Base-by-base conservation (phyloP, 2,329 filamentous ascomycete species). In the Colletotrichum falcatum region DNA sequence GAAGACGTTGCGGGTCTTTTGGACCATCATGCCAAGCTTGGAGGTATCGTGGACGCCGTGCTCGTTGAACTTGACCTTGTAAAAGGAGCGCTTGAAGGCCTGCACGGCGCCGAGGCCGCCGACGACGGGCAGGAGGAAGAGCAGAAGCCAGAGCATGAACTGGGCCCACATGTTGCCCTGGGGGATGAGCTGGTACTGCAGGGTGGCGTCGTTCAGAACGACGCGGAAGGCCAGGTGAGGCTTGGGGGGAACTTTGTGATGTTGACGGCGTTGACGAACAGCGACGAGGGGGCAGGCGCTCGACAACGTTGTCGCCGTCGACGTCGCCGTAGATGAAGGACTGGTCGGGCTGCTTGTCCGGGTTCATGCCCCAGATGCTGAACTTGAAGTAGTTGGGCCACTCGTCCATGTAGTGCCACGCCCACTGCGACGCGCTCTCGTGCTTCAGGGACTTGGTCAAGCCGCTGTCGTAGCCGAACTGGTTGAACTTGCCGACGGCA, bases 361-460 rank as follows among this genome's bases (percentile, higher is more conserved):
- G 85, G 74, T 91, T 89, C 77, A 91, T 88, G 62, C 90, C 90
- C 90, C 90, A 92, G 9, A 90, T 83, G 73, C 91, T 92, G 71
- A 91, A 79, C 75, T 91, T 89, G 70, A 89, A 86, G 58, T 85
- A 80, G 8, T 86, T 85, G 16, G 90, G 90, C 86, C 88, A 92
- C 75, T 92, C 90, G 2, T 85, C 83, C 84, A 90, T 86, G 69
- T 91, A 88, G 72, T 88, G 83, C 74, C 86, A 88, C 20, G 83
- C 80, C 90, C 90, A 92, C 8, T 81, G 79, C 8, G 83, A 82
- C 62, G 88, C 83, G 23, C 79, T 77, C 7, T 80, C 80, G 60
- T 88, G 83, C 26, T 81, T 76, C 80, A 91, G 86, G 7, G 79
- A 73, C 65, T 89, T 89, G 2, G 81, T 76, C 26, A 91, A 75